A percentile compares a stretch with the other conserved stretches of the same genome.
phyloP scores from a whole-genome alignment of 164 flowering plant genomes.

The Euptelea pleiosperma region DNA sequence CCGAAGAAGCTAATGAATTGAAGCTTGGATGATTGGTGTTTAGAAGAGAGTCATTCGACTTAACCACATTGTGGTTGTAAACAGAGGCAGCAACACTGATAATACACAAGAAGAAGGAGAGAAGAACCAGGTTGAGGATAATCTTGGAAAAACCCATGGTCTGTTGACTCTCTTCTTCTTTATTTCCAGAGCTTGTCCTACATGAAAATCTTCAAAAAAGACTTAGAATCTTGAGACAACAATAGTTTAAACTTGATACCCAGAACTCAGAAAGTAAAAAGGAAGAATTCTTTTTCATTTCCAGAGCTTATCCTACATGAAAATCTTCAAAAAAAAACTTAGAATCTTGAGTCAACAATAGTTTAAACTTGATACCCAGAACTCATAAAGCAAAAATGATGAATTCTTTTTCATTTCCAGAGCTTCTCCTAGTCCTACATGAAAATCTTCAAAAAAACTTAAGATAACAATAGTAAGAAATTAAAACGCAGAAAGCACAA shows the following conservation, averaged over 20 bases:
- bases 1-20: slow-evolving; percentile 39
- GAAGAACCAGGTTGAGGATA: slow-evolving; percentile 19
- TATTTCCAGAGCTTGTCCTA: neutral
- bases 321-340: slow-evolving; percentile 1
- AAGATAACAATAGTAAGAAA: too few species aligned
- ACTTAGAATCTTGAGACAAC: too few species aligned
- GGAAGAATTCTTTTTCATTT: slow-evolving; percentile 12
- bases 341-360: too few species aligned
- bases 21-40: slow-evolving; percentile 52
- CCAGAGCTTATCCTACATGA: slow-evolving; percentile 6
- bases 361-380: too few species aligned
- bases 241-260: too few species aligned
- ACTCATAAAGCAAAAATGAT: too few species aligned
- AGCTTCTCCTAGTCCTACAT: slow-evolving; percentile 8
- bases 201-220: slow-evolving; percentile 5
- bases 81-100: slow-evolving; percentile 13
- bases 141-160: slow-evolving; percentile 25
- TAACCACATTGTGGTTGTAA: slow-evolving; percentile 15
- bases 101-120: slow-evolving; percentile 17
- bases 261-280: too few species aligned
- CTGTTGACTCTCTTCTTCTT: slow-evolving; percentile 16
- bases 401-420: slow-evolving; percentile 8
- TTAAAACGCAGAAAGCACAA: too few species aligned
- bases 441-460: too few species aligned
- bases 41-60: slow-evolving; percentile 35